phyloP scores from a whole-genome alignment of 805 yeast species.

The Torulaspora microellipsoides region DNA sequence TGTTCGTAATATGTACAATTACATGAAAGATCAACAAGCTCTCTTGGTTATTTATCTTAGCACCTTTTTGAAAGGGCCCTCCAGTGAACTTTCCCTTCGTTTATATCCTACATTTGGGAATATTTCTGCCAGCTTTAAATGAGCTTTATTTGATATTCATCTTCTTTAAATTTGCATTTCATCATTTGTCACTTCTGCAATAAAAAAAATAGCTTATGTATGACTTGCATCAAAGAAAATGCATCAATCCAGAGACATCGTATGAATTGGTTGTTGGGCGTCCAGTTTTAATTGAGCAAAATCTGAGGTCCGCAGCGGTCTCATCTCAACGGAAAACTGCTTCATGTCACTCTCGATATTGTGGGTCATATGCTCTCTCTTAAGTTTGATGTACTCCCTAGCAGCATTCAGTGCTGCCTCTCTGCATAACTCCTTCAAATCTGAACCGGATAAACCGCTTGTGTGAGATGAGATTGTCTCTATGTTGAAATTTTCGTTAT shows the following conservation, averaged over 20 bases:
- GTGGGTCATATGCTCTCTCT: conserved; percentile 40
- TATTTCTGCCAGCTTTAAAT: too few species aligned
- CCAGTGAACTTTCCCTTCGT: too few species aligned
- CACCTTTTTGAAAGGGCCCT: too few species aligned
- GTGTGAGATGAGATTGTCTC: conserved; percentile 58
- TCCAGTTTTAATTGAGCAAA: conserved; percentile 42
- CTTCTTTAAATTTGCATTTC: too few species aligned
- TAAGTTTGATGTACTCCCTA: conserved; percentile 70
- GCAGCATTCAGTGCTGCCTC: conserved; percentile 90
- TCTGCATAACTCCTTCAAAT: conserved; percentile 83
- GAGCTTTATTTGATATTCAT: too few species aligned
- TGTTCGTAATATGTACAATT: too few species aligned
- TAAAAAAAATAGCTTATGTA: neutral
- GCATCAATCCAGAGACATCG: conserved; percentile 22
- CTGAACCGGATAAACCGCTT: conserved; percentile 83
- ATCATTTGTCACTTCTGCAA: neutral
- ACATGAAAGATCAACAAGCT: too few species aligned
- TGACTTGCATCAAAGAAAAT: neutral
- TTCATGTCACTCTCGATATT: conserved; percentile 16
- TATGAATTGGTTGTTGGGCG: conserved; percentile 20
- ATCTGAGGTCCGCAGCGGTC: conserved; percentile 63
- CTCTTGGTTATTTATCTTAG: too few species aligned
- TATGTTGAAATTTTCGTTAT: conserved; percentile 51
- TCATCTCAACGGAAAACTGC: conserved; percentile 41
- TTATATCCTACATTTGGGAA: too few species aligned